Base-by-base conservation (phyloP, 805 yeast species). In the Pichia insulana region DNA sequence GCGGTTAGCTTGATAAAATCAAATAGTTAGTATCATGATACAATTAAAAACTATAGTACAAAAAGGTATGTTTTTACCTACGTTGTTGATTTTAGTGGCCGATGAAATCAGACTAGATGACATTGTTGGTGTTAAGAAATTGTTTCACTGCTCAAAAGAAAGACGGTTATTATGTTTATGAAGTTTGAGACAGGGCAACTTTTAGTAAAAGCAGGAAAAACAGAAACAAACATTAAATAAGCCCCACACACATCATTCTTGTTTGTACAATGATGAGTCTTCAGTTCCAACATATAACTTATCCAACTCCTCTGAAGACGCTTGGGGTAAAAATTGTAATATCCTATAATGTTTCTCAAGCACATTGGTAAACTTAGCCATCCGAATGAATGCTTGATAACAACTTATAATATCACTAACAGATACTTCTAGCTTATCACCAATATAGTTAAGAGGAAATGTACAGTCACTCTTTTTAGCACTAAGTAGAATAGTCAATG, bases 271-370 rank as follows among this genome's bases (percentile, higher is more conserved):
- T 13, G 40, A 34, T 12, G 15, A 30, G 2, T 30, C 34, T 11
- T 18, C 28, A 11, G 28, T 26, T 9, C 46, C 43, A 4, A 19
- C 26, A 13, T 26, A 36, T 1, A 45, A 12, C 5, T 30, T 17
- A 6, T 20, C 18, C 3, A 49, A 39, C 11, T 45, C 49, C 7
- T 18, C 27, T 9, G 27, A 34, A 6, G 41, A n/a, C 2, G 44
- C 28, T 7, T 35, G 19, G 2, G 61, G 61, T 2, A 59, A 22
- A 22, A 49, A 47, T n/a, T 52, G 49, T 11, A 54, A 37, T 2
- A 58, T 43, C 30, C 55, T 55, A 26, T 58, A 53, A 2, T 50
- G 50, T 9, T 50, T 45, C n/a, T 59, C 62, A 16, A 52, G 17
- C 7, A 40, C 28, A 3, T 36, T 45, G 12, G 57, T 40, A 9